Evolutionary conservation across 495 filamentous ascomycete species (phyloP), one percentile per base, ranked within the genome.

Genomic region (Aspergillus incahuasiensis): DNA sequence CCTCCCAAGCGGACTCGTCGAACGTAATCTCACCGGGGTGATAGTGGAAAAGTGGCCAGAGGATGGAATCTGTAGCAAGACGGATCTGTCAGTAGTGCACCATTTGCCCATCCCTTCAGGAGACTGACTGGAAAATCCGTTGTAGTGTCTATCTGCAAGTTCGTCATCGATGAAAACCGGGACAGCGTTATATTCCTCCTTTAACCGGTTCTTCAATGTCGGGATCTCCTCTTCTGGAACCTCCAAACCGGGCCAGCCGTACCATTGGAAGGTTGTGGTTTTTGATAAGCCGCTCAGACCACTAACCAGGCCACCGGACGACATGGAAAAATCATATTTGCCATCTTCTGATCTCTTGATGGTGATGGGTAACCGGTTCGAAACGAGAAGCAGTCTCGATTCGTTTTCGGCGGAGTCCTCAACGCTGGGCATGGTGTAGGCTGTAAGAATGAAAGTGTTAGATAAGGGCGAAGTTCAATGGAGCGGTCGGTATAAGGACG

Each of bases 21-120:
- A 98, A 98, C 35, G 90, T 95, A 57, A 97, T 95, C 74, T 97
- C 92, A 60, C 92, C 92, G 35, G 92, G 92, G 69, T 98, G 94
- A 69, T 98, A 98, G 71, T 97, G 92, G 75, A 98, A 92, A 11
- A 97, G 81, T 3, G 92, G 92, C 92, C 92, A 98, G 16, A 98
- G 84, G 63, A 97, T 97, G 2, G 90, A 92, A 67, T 98, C 92
- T 95, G 63, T 21, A 5, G 34, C 15, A 54, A 16, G 25, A 42
- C 13, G 21, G 25, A 4, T 20, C 38, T 21, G 52, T 67, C 57
- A 68, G 63, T 48, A 63, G 5, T 12, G 25, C 2, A 46, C 35
- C 16, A 1, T 34, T 21, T 20, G 6, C 21, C 38, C 12, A 50
- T 2, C 19, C 24, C 20, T 19, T 21, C 5, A n/a, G 56, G 54